Evolutionary conservation across 352 stramenopile species (phyloP), one percentile per base, ranked within the genome.

Genomic region (Globisporangium sylvaticum): DNA sequence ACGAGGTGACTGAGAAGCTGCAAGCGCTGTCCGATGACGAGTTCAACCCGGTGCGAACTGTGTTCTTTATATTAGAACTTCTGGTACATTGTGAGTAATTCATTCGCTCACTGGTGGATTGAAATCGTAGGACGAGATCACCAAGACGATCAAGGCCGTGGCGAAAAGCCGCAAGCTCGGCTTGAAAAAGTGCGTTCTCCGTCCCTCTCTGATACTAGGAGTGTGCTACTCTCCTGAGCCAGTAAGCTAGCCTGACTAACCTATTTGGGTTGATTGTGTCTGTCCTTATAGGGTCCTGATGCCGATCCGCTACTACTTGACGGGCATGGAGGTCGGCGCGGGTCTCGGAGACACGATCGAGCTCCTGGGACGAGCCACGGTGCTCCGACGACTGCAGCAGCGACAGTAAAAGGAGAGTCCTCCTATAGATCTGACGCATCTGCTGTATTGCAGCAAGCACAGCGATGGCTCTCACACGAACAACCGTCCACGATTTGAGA

Each of bases 251-350:
- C 42, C 18, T 12, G 18, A 50, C 39, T 62, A 4, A 14, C n/a
- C 22, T 25, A 0, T 27, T 4, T 18, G 7, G 15, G 2, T 27
- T 12, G 63, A 52, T 14, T 75, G 9, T 55, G 12, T 44, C 3
- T 44, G 12, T 59, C 22, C 37, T 67, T 65, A 3, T 32, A 95
- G 87, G 59, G 82, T 95, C 52, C 72, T 95, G n/a, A 96, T 96
- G 88, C 86, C 88, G 10, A 83, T 94, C 57, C 88, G 88, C 4
- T 96, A 96, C 73, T 94, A 91, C 62, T 46, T 93, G 27, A 96
- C 88, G 1, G 88, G 84, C 6, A 94, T 94, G 85, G 86, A 94
- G 56, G 87, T 96, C 46, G 88, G 88, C 15, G 88, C 88, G 62
- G 81, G 84, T 52, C 75, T 96, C 31, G 88, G 86, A 42, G 86